Conservation (phyloP, 495 filamentous ascomycete genomes). For the Neurospora africana region DNA sequence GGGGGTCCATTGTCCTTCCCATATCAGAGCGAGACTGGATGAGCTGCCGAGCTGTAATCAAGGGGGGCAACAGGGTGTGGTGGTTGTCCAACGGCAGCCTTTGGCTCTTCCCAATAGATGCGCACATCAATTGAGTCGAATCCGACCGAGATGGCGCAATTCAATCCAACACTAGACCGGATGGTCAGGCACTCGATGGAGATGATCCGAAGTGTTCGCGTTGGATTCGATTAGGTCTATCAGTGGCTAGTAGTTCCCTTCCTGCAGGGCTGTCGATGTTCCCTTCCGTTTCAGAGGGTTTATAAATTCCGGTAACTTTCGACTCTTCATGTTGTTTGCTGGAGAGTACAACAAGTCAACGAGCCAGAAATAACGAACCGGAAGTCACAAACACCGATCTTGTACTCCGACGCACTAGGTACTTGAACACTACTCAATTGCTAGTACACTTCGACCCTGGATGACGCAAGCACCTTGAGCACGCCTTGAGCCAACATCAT, state of each 20-base stretch:
- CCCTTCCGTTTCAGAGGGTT: background rate
- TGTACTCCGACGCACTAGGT: background rate
- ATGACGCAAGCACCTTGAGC: background rate
- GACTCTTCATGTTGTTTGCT: background rate
- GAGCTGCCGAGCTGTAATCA: background rate
- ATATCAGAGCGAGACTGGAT: background rate
- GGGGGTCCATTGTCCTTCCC: background rate
- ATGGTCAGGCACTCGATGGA: background rate
- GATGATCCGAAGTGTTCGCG: background rate
- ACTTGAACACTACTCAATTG: background rate
- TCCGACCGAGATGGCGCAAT: constrained; percentile 16
- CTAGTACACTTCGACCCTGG: background rate
- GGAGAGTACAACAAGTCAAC: background rate
- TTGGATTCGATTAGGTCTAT: background rate
- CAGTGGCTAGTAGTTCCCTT: background rate
- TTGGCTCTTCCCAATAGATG: background rate
- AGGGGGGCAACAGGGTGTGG: background rate
- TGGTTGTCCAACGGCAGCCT: background rate
- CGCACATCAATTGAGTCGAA: constrained; percentile 4
- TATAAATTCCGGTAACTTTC: background rate
- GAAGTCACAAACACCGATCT: background rate
- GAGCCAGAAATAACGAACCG: background rate
- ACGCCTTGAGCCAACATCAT: background rate
- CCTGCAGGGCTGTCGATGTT: background rate
- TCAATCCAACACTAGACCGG: background rate